Percentiles rank a stretch among this genome's conserved stretches.
Conservation (phyloP, 2,329 filamentous ascomycete species). For the Calonectria hawksworthii region DNA sequence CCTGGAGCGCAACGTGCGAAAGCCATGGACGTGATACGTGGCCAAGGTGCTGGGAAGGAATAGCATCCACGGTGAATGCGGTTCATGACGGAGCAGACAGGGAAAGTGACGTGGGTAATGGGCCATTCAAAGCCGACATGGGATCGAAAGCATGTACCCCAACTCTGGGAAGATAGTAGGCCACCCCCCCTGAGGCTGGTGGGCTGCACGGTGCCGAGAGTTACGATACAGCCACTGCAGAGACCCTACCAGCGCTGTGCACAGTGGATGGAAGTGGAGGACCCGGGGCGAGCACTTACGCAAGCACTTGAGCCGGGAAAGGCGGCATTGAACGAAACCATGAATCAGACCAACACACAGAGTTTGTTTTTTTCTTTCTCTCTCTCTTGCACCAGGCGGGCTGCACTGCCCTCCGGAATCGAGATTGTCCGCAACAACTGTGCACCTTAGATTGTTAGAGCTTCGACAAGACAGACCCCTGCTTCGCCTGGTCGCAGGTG, state of each 20-base stretch:
- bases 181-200: slow-evolving; percentile 10
- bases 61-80: background rate
- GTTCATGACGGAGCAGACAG: slow-evolving; percentile 8
- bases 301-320: background rate
- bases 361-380: background rate
- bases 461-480: background rate
- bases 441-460: background rate
- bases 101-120: slow-evolving; percentile 12
- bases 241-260: background rate
- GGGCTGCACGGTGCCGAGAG: background rate
- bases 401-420: slow-evolving; percentile 11
- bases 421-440: slow-evolving; percentile 6
- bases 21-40: slow-evolving; percentile 14
- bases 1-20: slow-evolving; percentile 7
- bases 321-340: background rate
- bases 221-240: slow-evolving; percentile 18
- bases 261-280: background rate
- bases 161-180: slow-evolving; percentile 11
- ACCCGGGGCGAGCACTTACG: background rate
- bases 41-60: slow-evolving; percentile 1
- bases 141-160: slow-evolving; percentile 25
- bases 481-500: background rate
- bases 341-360: background rate
- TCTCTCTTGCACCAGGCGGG: background rate
- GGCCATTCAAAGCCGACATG: background rate